Conservation (phyloP, 768 basidiomycete species). For the Pholiota conissans region DNA sequence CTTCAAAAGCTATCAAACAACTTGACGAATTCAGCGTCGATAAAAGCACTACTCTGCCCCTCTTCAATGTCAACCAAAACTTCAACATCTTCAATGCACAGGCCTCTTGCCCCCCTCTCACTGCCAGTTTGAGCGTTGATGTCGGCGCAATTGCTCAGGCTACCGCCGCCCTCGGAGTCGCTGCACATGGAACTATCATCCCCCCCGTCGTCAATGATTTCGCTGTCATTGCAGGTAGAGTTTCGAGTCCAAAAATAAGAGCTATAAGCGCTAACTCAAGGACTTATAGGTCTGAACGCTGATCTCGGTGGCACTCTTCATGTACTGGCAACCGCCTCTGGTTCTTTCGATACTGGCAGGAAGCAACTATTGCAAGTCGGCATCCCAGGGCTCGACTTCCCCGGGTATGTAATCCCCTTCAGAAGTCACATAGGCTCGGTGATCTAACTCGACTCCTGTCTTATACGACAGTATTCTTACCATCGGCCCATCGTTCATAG, state of each 20-base stretch:
- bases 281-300: constrained; percentile 32
- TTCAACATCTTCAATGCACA: constrained; percentile 30
- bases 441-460: no score
- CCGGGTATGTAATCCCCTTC: constrained; percentile 34
- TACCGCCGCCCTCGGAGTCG: constrained; percentile 36
- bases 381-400: constrained; percentile 50
- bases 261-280: no score
- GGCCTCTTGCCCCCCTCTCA: constrained; percentile 26
- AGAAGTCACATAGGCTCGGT: no score
- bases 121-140: constrained; percentile 26
- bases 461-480: constrained; percentile 42
- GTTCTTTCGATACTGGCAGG: constrained; percentile 43
- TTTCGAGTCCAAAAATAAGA: constrained; percentile 9
- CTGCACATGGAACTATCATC: constrained; percentile 42
- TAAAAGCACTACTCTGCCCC: constrained; percentile 27
- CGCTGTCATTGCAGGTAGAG: constrained; percentile 30
- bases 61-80: constrained; percentile 30
- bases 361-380: constrained; percentile 39
- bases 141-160: constrained; percentile 33
- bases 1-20: no score
- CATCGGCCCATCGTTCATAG: constrained; percentile 47
- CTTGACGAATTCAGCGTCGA: constrained; percentile 32
- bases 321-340: constrained; percentile 37
- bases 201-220: constrained; percentile 41
- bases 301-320: constrained; percentile 38